Conservation (phyloP, 2,329 filamentous ascomycete species). For the Trichophyton benhamiae region DNA sequence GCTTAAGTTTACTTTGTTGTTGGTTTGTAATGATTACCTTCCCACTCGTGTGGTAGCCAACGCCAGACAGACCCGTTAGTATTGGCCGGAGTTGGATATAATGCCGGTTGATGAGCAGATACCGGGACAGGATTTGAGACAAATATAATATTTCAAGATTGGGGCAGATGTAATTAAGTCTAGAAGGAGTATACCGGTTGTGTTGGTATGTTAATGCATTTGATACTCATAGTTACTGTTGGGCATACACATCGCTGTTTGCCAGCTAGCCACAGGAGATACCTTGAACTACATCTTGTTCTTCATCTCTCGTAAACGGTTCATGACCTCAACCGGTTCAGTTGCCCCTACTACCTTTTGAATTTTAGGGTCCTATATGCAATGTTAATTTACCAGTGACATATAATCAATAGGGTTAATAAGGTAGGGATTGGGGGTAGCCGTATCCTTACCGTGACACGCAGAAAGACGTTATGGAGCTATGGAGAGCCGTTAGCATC, state of each 20-base stretch:
- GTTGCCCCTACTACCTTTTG: conserved; percentile 74
- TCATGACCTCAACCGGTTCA: conserved; percentile 73
- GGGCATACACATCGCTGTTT: not conserved
- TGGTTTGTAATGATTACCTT: not conserved
- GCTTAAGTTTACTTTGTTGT: not conserved
- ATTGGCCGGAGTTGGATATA: too few relatives aligned
- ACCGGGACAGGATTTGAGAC: not conserved
- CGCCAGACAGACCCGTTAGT: not conserved
- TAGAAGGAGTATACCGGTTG: not conserved
- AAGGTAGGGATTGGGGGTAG: not conserved
- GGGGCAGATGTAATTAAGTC: not conserved
- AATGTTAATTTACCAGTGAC: not conserved
- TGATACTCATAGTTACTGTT: not conserved
- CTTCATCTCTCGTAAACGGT: conserved; percentile 79
- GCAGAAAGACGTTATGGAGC: conserved; percentile 96
- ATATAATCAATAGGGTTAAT: not conserved
- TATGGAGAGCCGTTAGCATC: conserved; percentile 24
- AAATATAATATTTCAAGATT: not conserved
- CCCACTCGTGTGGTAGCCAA: not conserved
- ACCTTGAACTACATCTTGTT: conserved; percentile 20
- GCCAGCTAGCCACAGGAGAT: not conserved
- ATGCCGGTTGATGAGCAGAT: too few relatives aligned
- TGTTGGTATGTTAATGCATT: not conserved
- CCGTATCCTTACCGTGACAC: conserved; percentile 51
- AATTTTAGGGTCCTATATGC: conserved; percentile 59